phyloP scores from a whole-genome alignment of 306 rosid species.

The Rosa lucieae region DNA sequence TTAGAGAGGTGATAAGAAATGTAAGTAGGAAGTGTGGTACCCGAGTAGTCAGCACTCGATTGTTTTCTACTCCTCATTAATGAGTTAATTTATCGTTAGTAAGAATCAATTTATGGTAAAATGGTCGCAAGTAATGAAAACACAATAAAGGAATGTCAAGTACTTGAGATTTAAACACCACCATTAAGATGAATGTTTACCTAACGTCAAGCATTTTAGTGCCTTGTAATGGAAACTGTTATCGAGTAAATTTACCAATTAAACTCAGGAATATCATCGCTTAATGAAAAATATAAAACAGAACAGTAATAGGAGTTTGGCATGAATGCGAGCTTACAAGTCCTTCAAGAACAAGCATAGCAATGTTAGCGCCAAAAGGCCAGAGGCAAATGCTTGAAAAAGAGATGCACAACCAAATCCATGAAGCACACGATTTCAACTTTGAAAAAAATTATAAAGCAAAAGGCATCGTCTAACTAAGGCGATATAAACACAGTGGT shows the following conservation, averaged over 20 bases:
- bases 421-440: neutral
- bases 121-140: conserved; percentile 8
- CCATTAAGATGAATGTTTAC: neutral
- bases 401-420: neutral
- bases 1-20: neutral
- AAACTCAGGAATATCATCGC: neutral
- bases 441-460: neutral
- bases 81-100: conserved; percentile 9
- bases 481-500: neutral
- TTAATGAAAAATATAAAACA: neutral
- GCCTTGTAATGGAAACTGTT: neutral
- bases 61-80: neutral
- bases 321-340: neutral
- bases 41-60: neutral
- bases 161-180: neutral
- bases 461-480: neutral
- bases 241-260: neutral
- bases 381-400: conserved; percentile 3
- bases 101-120: conserved; percentile 17
- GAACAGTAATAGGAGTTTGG: neutral
- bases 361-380: neutral
- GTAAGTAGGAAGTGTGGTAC: neutral
- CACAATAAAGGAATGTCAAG: neutral
- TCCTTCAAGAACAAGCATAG: neutral
- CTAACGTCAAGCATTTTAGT: conserved; percentile 20